Base-by-base conservation (phyloP, 495 filamentous ascomycete species). In the Margaritispora aquatica region DNA sequence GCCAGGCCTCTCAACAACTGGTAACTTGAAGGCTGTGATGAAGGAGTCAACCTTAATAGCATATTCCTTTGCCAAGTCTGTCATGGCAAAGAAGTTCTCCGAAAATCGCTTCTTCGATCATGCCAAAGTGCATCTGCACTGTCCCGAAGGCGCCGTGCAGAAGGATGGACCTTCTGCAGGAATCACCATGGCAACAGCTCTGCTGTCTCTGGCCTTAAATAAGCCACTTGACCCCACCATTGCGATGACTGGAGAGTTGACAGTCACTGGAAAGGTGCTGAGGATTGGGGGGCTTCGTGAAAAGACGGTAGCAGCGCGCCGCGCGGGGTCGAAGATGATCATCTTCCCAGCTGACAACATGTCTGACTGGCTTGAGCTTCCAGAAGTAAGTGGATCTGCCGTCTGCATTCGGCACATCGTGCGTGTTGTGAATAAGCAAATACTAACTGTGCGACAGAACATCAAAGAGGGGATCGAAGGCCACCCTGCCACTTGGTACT, bases 231-330 rank as follows among this genome's bases (percentile, higher is more conserved):
- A 93, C 67, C 88, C 90, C 1, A 90, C 89, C 24, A 85, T 97
- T 67, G 93, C 95, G 51, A 99, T 99, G 95, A 99, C 95, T 21
- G 95, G 95, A 63, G 95, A 99, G 75, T 74, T 99, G 63, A 99
- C 95, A 0, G 88, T 99, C 52, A 99, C 95, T 21, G 95, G 95
- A 26, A 97, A 97, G 74, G 93, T 99, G 5, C 75, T 99, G 55
- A 81, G 95, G 66, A 99, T 99, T 75, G 95, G 95, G 24, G 95
- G 95, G 0, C 74, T 99, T 66, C 80, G 95, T 57, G 95, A 99
- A 80, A 99, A 99, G 84, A 96, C 94, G n/a, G 94, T 99, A 53
- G 95, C 95, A 51, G 95, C 95, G 51, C 81, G 92, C 62, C 81
- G 95, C 57, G 94, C 95, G 50, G 95, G 95, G 58, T 95, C 91